These are phyloP conservation scores for Avicennia marina DNA, from an alignment of 257 asterid species.

Conservation along the genomic window DNA sequence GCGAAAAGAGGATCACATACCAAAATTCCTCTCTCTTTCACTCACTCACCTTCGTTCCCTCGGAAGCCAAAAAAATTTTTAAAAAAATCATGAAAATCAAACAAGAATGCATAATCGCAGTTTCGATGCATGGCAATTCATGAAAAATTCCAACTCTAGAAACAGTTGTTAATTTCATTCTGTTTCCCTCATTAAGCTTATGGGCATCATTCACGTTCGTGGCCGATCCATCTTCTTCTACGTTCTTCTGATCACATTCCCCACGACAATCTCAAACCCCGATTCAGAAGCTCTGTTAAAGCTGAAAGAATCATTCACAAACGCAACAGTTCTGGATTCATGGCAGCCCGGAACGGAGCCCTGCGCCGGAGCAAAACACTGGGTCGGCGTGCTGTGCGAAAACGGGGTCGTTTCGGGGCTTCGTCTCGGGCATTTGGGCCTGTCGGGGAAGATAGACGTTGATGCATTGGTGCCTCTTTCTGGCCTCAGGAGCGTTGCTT, in stretches of 20 bases:
- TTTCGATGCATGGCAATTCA: no score
- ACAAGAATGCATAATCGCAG: no score
- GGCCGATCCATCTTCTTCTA: not conserved
- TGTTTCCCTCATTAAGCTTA: no score
- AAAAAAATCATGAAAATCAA: no score
- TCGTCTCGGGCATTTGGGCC: slow-evolving; percentile 40
- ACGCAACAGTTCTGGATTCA: slow-evolving; percentile 50
- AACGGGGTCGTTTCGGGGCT: slow-evolving; percentile 31
- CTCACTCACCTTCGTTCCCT: no score
- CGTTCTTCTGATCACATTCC: slow-evolving; percentile 18
- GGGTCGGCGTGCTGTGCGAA: slow-evolving; percentile 56
- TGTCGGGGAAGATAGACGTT: slow-evolving; percentile 58
- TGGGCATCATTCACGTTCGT: slow-evolving; percentile 42
- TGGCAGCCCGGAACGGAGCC: slow-evolving; percentile 67
- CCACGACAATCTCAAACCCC: slow-evolving; percentile 18
- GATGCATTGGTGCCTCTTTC: slow-evolving; percentile 50
- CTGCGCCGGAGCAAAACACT: slow-evolving; percentile 32
- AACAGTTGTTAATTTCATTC: no score
- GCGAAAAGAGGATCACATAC: no score
- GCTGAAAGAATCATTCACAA: slow-evolving; percentile 45
- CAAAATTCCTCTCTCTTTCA: no score
- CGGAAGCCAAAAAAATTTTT: no score
- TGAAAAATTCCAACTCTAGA: no score
- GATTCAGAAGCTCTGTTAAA: slow-evolving; percentile 61
- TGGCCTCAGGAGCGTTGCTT: slow-evolving; percentile 42